Evolutionary conservation across 495 filamentous ascomycete genomes (phyloP).

Genomic region (Collariella sp.): DNA sequence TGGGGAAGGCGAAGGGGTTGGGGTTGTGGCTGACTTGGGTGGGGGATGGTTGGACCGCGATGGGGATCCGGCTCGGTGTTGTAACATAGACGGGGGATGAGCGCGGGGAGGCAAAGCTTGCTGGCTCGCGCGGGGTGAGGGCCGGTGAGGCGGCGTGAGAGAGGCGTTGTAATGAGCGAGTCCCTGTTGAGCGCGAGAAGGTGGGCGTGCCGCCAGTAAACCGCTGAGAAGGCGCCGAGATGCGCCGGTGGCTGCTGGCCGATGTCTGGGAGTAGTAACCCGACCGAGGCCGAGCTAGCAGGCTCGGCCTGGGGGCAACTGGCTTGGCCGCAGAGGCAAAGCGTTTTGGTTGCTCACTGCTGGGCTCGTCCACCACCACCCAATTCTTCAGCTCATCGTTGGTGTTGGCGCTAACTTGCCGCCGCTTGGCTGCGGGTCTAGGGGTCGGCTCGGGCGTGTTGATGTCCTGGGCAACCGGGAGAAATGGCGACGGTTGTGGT

Average conservation of each 20-base stretch:
- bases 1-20: constrained; percentile 18
- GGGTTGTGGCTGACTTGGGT: constrained; percentile 14
- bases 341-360: constrained; percentile 17
- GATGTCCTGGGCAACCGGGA: constrained; percentile 22
- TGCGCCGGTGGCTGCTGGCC: constrained; percentile 25
- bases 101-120: constrained; percentile 47
- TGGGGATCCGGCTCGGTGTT: constrained; percentile 35
- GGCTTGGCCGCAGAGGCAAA: constrained; percentile 15
- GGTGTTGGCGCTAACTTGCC: constrained; percentile 37
- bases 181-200: constrained; percentile 13
- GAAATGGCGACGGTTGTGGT: constrained; percentile 11
- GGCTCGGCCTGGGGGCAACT: constrained; percentile 5
- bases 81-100: constrained; percentile 18
- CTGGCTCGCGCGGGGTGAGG: constrained; percentile 35
- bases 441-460: constrained; percentile 39
- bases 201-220: constrained; percentile 20
- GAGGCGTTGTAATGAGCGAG: constrained; percentile 27
- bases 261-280: constrained; percentile 17
- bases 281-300: constrained; percentile 6
- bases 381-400: constrained; percentile 57
- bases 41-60: constrained; percentile 12
- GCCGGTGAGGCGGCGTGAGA: constrained; percentile 41
- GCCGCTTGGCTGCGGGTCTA: constrained; percentile 40
- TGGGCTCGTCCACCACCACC: constrained; percentile 57
- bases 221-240: constrained; percentile 32